A percentile compares a stretch with the other conserved stretches of the same genome.
Conservation (phyloP, 2,329 filamentous ascomycete genomes). For the Cytospora chrysosperma region DNA sequence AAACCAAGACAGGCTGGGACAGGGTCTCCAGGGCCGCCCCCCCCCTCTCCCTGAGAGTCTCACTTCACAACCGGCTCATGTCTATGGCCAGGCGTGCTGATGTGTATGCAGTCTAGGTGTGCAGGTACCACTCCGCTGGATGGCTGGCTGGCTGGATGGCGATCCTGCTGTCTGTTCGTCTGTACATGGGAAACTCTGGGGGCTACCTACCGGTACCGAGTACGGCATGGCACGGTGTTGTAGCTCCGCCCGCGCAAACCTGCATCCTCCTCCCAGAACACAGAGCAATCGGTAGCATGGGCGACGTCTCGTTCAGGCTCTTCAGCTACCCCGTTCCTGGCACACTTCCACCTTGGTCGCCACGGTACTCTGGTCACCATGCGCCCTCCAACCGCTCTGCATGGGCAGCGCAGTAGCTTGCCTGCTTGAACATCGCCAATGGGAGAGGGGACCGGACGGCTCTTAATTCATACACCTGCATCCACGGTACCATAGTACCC, state of each 20-base stretch:
- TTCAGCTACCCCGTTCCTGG: no score
- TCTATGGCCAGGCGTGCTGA: neutral
- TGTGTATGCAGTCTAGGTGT: no score
- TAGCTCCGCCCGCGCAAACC: no score
- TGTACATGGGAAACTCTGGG: no score
- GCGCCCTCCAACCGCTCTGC: neutral
- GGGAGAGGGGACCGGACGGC: neutral
- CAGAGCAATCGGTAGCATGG: no score
- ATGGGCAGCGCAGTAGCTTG: neutral
- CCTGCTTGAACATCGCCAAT: neutral
- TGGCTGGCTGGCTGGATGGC: neutral
- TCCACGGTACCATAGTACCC: neutral
- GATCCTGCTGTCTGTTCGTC: no score
- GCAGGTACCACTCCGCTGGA: neutral
- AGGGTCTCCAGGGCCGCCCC: neutral
- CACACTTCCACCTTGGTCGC: neutral
- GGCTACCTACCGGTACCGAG: neutral
- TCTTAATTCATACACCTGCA: neutral
- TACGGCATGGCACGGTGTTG: neutral
- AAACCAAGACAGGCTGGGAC: conserved; percentile 1
- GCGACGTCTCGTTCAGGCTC: no score
- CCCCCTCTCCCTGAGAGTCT: conserved; percentile 8
- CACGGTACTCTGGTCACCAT: neutral
- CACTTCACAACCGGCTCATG: conserved; percentile 8
- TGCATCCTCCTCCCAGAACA: neutral